A percentile compares a stretch with the other conserved stretches of the same genome.
Conservation (phyloP, 208 protist species). For the Kentomonas sorsogonicus region DNA sequence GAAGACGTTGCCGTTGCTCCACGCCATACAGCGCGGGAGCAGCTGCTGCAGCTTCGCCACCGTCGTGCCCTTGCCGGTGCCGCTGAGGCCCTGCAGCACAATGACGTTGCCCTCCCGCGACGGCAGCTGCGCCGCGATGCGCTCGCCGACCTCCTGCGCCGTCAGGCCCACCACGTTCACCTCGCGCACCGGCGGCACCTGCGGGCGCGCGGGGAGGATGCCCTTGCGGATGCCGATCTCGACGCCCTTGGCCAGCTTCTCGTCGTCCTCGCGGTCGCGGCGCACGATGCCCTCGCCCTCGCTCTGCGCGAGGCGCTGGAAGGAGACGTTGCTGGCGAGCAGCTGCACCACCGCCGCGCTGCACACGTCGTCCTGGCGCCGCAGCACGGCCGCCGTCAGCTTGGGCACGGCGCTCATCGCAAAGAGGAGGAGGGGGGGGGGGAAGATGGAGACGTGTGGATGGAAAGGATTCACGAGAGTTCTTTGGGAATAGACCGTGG, state of each 20-base stretch:
- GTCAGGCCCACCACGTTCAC: constrained; percentile 75
- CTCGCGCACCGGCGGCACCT: constrained; percentile 23
- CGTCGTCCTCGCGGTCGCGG: constrained; percentile 82
- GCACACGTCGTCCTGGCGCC: constrained; percentile 81
- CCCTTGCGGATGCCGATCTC: constrained; percentile 61
- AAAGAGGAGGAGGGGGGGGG: too few species aligned
- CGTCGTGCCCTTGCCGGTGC: constrained; percentile 90
- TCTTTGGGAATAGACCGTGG: neutral
- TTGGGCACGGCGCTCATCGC: constrained; percentile 5
- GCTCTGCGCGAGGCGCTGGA: constrained; percentile 45
- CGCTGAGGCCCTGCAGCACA: constrained; percentile 83
- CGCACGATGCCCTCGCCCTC: constrained; percentile 72
- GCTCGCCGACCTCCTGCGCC: constrained; percentile 68
- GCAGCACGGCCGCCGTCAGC: constrained; percentile 44
- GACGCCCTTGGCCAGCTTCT: constrained; percentile 85
- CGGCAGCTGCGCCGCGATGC: constrained; percentile 57
- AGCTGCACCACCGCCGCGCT: constrained; percentile 52
- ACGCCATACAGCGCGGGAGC: constrained; percentile 79
- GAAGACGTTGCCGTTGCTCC: constrained; percentile 93
- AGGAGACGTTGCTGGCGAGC: constrained; percentile 38
- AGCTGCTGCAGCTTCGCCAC: constrained; percentile 59
- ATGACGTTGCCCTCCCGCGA: constrained; percentile 75
- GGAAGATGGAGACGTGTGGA: too few species aligned
- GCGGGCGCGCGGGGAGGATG: constrained; percentile 34
- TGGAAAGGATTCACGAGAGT: neutral